Base-by-base conservation (phyloP, 176 grass and related monocot genomes). In the Lolium perenne region DNA sequence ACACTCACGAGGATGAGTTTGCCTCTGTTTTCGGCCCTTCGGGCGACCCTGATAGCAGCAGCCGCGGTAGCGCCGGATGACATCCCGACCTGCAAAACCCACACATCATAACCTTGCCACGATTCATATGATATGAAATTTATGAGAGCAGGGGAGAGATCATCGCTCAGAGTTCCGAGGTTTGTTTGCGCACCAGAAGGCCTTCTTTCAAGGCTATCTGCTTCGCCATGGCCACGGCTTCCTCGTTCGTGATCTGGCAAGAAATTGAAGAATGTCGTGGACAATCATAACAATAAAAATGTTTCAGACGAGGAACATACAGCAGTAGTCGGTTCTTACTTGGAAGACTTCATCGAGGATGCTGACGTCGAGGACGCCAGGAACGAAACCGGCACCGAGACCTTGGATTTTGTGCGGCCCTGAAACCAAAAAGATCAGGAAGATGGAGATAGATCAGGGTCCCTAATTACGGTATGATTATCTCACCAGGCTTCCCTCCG, bases 341-440 rank as follows among this genome's bases (percentile, higher is more conserved):
- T 84, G 83, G 77, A 95, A 64, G 32, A 84, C 80, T 88, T 95
- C 90, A 40, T 95, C 93, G 29, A 95, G 89, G 80, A 95, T 29
- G 64, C 18, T 15, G 55, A 89, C 90, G 16, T 89, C 88, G 17
- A 95, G 58, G 74, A 95, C 90, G 18, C 83, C 80, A 59, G 93
- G 93, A 23, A 95, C 64, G 55, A 95, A 92, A 2, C 93, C 93
- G 17, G 93, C 88, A 18, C 88, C 93, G 66, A 95, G 89, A 12
- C 93, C 93, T 71, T 95, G 93, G 29, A 95, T 95, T 72, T 95
- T 95, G 78, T 95, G 90, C n/a, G 93, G 90, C 53, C 88, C 92
- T 89, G 29, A n/a, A 45, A 20, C 56, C 7, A 8, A 10, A 41
- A 16, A 56, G 64, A 55, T n/a, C 35, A 25, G 5, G 9, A 23